phyloP scores from a whole-genome alignment of 306 rosid species.

The Casuarina cunninghamiana region DNA sequence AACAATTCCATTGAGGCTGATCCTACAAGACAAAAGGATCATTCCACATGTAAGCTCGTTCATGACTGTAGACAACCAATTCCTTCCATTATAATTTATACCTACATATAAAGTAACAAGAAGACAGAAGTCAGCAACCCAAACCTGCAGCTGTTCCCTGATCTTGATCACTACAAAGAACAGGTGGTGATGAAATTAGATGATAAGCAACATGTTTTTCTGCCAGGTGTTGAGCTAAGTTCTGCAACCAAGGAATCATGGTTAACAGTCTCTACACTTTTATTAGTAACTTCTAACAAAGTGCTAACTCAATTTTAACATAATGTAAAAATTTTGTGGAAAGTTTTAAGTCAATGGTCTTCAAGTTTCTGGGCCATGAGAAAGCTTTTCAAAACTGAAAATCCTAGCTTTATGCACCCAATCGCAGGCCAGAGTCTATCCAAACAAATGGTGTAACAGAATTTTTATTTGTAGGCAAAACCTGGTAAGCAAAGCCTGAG shows the following conservation, averaged over 20 bases:
- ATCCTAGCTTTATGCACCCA: not conserved
- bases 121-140: constrained; percentile 26
- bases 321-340: constrained; percentile 1
- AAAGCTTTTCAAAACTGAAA: not conserved
- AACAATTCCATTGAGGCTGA: constrained; percentile 31
- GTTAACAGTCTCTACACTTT: not conserved
- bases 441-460: not conserved
- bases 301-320: not conserved
- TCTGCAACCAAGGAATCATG: constrained; percentile 42
- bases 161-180: constrained; percentile 50
- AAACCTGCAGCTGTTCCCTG: constrained; percentile 47
- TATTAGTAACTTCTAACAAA: constrained; percentile 9
- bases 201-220: constrained; percentile 53
- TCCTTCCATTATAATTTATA: constrained; percentile 6
- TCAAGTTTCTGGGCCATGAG: not conserved
- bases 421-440: not conserved
- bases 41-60: constrained; percentile 10
- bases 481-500: not conserved
- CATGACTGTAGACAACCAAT: not conserved
- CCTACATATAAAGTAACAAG: constrained; percentile 8
- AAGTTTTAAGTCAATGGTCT: not conserved
- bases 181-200: constrained; percentile 69
- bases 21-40: constrained; percentile 43
- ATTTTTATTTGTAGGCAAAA: not conserved
- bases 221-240: constrained; percentile 52